phyloP scores from a whole-genome alignment of 305 asterid genomes.

The Nicotiana rustica region DNA sequence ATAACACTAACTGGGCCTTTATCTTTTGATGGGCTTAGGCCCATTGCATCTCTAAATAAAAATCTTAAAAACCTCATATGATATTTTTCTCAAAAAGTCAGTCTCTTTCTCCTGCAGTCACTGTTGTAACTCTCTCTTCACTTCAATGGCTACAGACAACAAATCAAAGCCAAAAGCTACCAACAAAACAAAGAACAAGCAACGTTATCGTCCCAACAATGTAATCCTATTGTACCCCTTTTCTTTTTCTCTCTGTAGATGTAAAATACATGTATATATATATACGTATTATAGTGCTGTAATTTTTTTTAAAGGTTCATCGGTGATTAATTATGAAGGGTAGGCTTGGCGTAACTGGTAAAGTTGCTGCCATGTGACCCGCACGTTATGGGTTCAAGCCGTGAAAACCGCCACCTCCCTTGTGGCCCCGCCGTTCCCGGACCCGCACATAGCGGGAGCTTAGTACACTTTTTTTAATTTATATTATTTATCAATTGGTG shows the following conservation, averaged over 20 bases:
- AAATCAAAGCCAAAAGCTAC: slow-evolving; percentile 62
- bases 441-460: too few relatives aligned
- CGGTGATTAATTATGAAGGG: too few relatives aligned
- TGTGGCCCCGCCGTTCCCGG: too few relatives aligned
- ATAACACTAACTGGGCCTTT: not conserved
- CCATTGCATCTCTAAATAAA: not conserved
- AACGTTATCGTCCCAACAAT: slow-evolving; percentile 74
- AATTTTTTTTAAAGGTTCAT: not conserved
- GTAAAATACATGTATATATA: not conserved
- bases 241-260: not conserved
- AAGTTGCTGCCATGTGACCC: too few relatives aligned
- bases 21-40: not conserved
- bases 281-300: not conserved
- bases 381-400: too few relatives aligned
- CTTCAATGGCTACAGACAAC: slow-evolving; percentile 38
- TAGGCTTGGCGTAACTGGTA: not conserved
- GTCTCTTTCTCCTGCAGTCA: not conserved
- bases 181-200: slow-evolving; percentile 53
- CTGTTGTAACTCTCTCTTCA: not conserved
- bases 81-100: not conserved
- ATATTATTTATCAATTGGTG: not conserved
- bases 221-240: slow-evolving; percentile 40
- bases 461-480: too few relatives aligned
- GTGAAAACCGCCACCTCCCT: too few relatives aligned
- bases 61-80: not conserved